These are phyloP conservation scores for Phytophthora macrochlamydospora DNA, from an alignment of 352 stramenopile species.

Conservation along the genomic window DNA sequence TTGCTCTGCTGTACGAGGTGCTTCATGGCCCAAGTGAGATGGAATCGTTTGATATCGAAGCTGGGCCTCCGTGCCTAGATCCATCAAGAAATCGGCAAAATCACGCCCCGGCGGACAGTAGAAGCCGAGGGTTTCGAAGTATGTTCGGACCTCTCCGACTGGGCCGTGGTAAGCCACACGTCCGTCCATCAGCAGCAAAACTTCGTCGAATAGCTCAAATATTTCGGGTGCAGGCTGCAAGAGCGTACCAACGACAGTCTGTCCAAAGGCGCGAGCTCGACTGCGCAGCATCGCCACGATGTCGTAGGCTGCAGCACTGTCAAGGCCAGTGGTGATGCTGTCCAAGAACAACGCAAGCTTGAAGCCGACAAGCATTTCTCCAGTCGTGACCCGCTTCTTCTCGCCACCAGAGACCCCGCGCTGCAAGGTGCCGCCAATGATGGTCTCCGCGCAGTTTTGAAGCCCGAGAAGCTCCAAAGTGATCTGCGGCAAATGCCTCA, in stretches of 20 bases:
- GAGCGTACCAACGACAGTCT: constrained; percentile 77
- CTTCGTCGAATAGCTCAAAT: constrained; percentile 59
- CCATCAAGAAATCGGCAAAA: constrained; percentile 53
- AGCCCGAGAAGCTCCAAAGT: constrained; percentile 45
- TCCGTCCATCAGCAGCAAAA: constrained; percentile 66
- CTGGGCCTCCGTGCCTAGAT: constrained; percentile 47
- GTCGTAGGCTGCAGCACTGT: constrained; percentile 61
- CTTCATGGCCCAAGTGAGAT: constrained; percentile 6
- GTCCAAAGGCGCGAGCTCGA: constrained; percentile 37
- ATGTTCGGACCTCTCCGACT: constrained; percentile 23
- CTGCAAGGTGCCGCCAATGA: constrained; percentile 53
- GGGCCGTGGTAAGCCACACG: constrained; percentile 79
- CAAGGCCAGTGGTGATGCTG: constrained; percentile 61
- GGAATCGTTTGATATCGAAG: constrained; percentile 35
- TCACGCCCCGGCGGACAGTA: constrained; percentile 41
- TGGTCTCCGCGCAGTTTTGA: constrained; percentile 47
- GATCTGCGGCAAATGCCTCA: constrained; percentile 36
- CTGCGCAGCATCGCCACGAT: constrained; percentile 44
- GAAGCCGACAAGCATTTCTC: constrained; percentile 84
- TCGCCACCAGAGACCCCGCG: constrained; percentile 86
- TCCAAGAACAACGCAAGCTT: constrained; percentile 78
- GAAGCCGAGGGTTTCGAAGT: constrained; percentile 55
- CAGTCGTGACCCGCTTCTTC: constrained; percentile 89
- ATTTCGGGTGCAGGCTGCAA: constrained; percentile 78
- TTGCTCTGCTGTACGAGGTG: constrained; percentile 26